Evolutionary conservation across 2,329 filamentous ascomycete species (phyloP), one percentile per base, ranked within the genome.

Genomic region (Rhinocladiella similis): DNA sequence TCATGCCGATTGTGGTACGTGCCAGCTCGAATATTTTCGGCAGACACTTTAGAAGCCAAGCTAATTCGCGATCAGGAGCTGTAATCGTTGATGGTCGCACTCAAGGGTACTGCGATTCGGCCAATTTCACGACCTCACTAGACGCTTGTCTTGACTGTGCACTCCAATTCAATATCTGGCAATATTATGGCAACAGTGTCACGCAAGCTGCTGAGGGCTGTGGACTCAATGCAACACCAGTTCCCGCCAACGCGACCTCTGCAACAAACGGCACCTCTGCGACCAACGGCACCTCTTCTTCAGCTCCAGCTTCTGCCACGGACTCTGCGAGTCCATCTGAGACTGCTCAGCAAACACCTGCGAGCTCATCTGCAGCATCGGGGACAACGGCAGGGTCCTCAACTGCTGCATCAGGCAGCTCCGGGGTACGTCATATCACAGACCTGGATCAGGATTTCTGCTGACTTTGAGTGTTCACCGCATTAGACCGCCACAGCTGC

Each of bases 141-240:
- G 56, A 60, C 12, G 66, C 54, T 4, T 72, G 70, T 61, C 70
- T 80, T 25, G 66, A 74, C 46, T 80, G 77, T 55, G 77, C 77
- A 41, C 59, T 72, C 29, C 64, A 71, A 18, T 73, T 71, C 50
- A 66, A 77, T 27, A 76, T 80, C 61, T 79, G 77, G 77, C 62
- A 70, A 42, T 70, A 73, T 57, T 80, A 80, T 48, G 73, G 75
- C 14, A 54, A 62, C 16, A 67, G 69, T 9, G 71, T 80, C 18
- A 58, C 62, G 16, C 62, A 62, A 1, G 75, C 73, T 19, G 77
- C 77, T 12, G 58, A 69, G 14, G 55, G 35, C 5, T 66, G 64
- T 47, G 64, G 60, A 5, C 39, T 64, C 47, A 60, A 64, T 38
- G 59, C 63, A 12, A 62, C 59, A 6, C 64, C 64, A 1, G 43